Evolutionary conservation across 257 asterid genomes (phyloP), one percentile per base, ranked within the genome.

Genomic region (Solanum sparsipilum): DNA sequence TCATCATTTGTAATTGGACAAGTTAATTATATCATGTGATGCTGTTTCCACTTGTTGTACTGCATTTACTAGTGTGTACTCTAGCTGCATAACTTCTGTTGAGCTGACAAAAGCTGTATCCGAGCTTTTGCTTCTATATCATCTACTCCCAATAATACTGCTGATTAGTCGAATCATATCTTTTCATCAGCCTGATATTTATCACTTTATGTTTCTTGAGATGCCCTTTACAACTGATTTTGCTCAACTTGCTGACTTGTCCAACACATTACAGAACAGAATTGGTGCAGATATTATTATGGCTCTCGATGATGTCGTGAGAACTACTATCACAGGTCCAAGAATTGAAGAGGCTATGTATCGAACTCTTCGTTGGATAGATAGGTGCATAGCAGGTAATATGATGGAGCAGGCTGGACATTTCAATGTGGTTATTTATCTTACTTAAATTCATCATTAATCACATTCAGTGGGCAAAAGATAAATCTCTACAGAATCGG

Each of bases 231-330:
- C 41, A 75, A 35, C 78, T 58, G 87, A 71, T 74, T 73, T 34
- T 29, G 52, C 29, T 82, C 46, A 31, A 4, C 48, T 79, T 87
- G 71, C 91, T 48, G 25, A 88, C 89, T n/a, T 73, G 60, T 58
- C 71, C 84, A 32, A 88, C 73, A 86, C 91, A 84, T 87, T 93
- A 91, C 96, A 97, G 99, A 96, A 96, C 91, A 93, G 96, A 90
- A 97, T 97, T 86, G 99, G 99, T 91, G 99, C 99, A 88, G 99
- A 97, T 92, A 96, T 97, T 87, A 97, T 97, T 81, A 97, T 97
- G 99, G 99, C 99, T 87, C 99, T 97, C 88, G 99, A 97, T 92
- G 99, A 97, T 93, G 99, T 97, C 25, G 99, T 97, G 90, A 96
- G 58, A 93, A 97, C 99, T 86, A 97, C 99, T 46, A 97, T 93